Base-by-base conservation (phyloP, 345 rosid species). In the Dimocarpus longan region DNA sequence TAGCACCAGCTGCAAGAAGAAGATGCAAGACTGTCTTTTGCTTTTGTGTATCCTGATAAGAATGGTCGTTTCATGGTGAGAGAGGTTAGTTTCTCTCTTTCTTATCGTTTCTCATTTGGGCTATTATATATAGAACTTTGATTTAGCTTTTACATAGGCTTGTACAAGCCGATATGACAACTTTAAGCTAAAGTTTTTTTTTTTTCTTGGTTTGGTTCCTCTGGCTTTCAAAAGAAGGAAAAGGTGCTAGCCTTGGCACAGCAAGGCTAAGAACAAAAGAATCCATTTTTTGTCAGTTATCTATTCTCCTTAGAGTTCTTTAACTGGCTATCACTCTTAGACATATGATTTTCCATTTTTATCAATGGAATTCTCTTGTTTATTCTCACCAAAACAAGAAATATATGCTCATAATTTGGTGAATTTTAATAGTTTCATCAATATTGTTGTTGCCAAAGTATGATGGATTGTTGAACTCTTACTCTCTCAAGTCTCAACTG, bases 21-120 rank as follows among this genome's bases (percentile, higher is more conserved):
- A 91, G 91, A 89, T 82, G 98, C 95, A n/a, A 90, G 90, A 77
- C 85, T 95, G 66, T 92, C 98, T 5, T 95, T 95, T 84, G 97
- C 98, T 43, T 91, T 95, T 82, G 97, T 94, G 32, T 93, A 91
- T 91, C 97, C 97, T 0, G 94, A 89, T 84, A 90, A 88, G 78
- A 84, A 80, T 39, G 99, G 98, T 12, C 93, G 92, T 78, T 93
- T 90, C 80, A 84, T 87, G 63, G 87, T 91, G 70, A 88, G 89
- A 84, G 93, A 91, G 95, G 99, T 92, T 24, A 80, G 78, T 68
- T 21, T 59, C 54, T 78, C 59, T 68, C 46, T 70, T 63, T 19
- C 40, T 60, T 40, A 9, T 28, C 18, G 4, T 65, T 66, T 50
- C 63, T 75, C 57, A 50, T 28, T 42, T 74, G 37, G 69, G 16